Conservation (phyloP, 441 rosid species). For the Jatropha multifida region DNA sequence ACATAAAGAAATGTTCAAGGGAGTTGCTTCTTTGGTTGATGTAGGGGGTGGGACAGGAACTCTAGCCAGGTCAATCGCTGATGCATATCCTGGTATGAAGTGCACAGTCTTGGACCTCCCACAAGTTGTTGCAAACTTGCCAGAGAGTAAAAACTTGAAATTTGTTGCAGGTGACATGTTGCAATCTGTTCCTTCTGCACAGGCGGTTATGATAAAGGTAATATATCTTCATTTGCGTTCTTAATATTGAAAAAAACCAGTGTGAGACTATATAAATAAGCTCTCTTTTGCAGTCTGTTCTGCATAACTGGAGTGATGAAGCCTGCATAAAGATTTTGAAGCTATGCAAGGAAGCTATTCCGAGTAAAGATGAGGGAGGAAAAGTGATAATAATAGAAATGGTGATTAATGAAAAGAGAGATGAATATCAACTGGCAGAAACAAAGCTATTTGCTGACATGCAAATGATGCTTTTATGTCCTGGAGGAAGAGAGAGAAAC, state of each 20-base stretch:
- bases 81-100: slow-evolving; percentile 30
- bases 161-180: slow-evolving; percentile 49
- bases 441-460: slow-evolving; percentile 25
- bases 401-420: slow-evolving; percentile 18
- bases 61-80: slow-evolving; percentile 26
- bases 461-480: slow-evolving; percentile 19
- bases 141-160: slow-evolving; percentile 31
- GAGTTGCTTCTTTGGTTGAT: slow-evolving; percentile 31
- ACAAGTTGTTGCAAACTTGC: slow-evolving; percentile 35
- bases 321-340: slow-evolving; percentile 39
- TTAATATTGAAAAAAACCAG: too few relatives aligned
- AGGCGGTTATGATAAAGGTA: slow-evolving; percentile 42
- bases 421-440: slow-evolving; percentile 1
- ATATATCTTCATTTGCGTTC: neutral
- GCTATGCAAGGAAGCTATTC: slow-evolving; percentile 36
- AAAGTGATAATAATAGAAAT: slow-evolving; percentile 41
- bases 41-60: slow-evolving; percentile 48
- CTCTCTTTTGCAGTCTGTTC: slow-evolving; percentile 31
- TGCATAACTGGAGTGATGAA: slow-evolving; percentile 38
- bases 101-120: slow-evolving; percentile 45
- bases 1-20: slow-evolving; percentile 30
- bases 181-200: slow-evolving; percentile 36
- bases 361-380: slow-evolving; percentile 25
- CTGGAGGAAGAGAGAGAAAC: slow-evolving; percentile 30
- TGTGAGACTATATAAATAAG: too few relatives aligned